These are phyloP conservation scores for Penicillium hordei DNA, from an alignment of 2,329 filamentous ascomycete species.

Conservation along the genomic window DNA sequence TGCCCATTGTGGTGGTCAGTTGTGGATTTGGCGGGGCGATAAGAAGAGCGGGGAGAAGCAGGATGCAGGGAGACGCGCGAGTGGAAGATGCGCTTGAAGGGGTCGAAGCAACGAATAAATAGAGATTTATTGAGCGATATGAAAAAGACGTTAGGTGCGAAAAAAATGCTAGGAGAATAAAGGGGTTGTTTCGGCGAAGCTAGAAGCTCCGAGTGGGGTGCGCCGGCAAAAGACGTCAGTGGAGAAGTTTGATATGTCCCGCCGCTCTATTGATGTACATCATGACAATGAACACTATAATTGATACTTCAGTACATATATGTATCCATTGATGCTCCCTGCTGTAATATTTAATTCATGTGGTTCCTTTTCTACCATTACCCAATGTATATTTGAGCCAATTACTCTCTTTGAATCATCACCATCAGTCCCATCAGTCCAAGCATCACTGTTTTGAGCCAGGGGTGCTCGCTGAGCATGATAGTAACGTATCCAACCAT, in stretches of 20 bases:
- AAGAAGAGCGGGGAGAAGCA: conserved; percentile 13
- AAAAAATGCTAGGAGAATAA: background rate
- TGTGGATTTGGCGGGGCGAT: conserved; percentile 14
- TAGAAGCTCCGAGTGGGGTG: conserved; percentile 17
- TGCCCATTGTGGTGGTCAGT: conserved; percentile 35
- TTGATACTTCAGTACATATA: background rate
- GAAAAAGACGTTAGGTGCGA: background rate
- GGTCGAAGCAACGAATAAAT: background rate
- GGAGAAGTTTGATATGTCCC: background rate
- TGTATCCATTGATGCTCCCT: background rate
- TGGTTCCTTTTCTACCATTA: background rate
- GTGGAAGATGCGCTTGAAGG: background rate
- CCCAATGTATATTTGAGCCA: background rate
- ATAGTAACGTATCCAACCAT: conserved; percentile 98
- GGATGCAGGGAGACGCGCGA: conserved; percentile 1
- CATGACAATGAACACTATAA: background rate
- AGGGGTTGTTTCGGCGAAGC: conserved; percentile 5
- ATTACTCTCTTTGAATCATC: conserved; percentile 82
- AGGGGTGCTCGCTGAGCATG: conserved; percentile 89
- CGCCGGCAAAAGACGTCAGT: conserved; percentile 24
- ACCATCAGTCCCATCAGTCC: conserved; percentile 94
- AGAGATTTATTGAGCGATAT: background rate
- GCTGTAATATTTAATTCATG: background rate
- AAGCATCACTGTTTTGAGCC: conserved; percentile 93
- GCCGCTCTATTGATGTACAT: background rate